These are phyloP conservation scores for Apium graveolens DNA, from an alignment of 129 eudicot genomes.

Conservation along the genomic window DNA sequence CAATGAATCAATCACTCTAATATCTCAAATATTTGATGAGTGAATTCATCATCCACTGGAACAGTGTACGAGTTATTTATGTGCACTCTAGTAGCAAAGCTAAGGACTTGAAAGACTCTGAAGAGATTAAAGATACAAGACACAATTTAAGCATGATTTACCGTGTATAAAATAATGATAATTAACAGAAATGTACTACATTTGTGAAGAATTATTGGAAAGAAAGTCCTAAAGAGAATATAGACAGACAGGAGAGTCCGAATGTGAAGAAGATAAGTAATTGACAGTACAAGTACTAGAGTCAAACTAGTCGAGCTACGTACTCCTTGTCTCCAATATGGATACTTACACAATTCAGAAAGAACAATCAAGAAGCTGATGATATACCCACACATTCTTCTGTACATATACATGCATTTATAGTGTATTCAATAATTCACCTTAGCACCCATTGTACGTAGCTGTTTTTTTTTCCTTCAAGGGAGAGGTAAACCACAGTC, in stretches of 20 bases:
- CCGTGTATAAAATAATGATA: too few species aligned
- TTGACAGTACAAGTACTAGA: not conserved
- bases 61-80: too few species aligned
- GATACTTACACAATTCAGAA: not conserved
- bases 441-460: not conserved
- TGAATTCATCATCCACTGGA: too few species aligned
- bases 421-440: not conserved
- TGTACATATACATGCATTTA: not conserved
- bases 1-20: too few species aligned
- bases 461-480: not conserved
- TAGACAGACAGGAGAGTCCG: not conserved
- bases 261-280: not conserved
- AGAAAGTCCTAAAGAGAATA: not conserved
- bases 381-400: not conserved
- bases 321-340: not conserved
- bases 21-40: too few species aligned
- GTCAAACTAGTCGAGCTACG: conserved; percentile 4
- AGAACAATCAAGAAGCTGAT: not conserved
- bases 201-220: not conserved
- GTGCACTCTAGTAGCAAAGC: not conserved
- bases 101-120: not conserved
- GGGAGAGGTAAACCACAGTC: not conserved
- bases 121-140: not conserved
- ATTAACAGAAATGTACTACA: not conserved
- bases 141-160: not conserved